A percentile compares a stretch with the other conserved stretches of the same genome.
Evolutionary conservation across 1,139 yeast genomes (phyloP).

Genomic region (Candida sp.): DNA sequence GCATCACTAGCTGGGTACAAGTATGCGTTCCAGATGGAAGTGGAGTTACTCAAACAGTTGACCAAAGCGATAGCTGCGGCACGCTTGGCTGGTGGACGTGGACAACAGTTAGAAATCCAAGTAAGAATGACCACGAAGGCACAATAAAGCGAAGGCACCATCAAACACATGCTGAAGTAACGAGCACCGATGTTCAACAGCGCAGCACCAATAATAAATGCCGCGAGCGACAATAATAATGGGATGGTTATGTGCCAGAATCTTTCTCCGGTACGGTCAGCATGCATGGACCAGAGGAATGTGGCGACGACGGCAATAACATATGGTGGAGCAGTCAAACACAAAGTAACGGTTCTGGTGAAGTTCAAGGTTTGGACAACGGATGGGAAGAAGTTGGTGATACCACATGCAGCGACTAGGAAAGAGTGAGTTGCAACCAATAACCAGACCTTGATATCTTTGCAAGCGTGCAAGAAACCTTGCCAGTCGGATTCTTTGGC

Average conservation of each 20-base stretch:
- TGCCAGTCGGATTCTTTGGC: constrained; percentile 36
- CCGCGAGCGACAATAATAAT: constrained; percentile 43
- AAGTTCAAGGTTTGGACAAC: constrained; percentile 60
- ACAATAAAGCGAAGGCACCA: constrained; percentile 62
- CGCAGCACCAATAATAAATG: constrained; percentile 59
- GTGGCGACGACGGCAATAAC: constrained; percentile 57
- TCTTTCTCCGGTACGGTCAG: constrained; percentile 61
- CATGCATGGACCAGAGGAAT: constrained; percentile 58
- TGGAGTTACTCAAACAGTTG: constrained; percentile 56
- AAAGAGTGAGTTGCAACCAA: constrained; percentile 50
- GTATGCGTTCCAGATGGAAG: constrained; percentile 58
- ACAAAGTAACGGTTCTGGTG: constrained; percentile 50
- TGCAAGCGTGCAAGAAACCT: constrained; percentile 43
- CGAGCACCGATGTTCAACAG: constrained; percentile 62
- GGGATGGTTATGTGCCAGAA: constrained; percentile 56
- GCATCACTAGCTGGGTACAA: constrained; percentile 45
- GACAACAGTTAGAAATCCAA: constrained; percentile 58
- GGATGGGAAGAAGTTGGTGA: constrained; percentile 65
- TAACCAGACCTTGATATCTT: constrained; percentile 51
- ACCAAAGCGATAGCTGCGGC: constrained; percentile 56
- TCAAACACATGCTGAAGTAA: constrained; percentile 63
- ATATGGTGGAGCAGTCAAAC: constrained; percentile 67
- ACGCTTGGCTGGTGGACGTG: constrained; percentile 58
- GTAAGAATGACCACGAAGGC: constrained; percentile 58
- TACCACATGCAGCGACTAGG: constrained; percentile 61